A percentile compares a stretch with the other conserved stretches of the same genome.
phyloP scores from a whole-genome alignment of 306 rosid genomes.

The Acacia acuminata region DNA sequence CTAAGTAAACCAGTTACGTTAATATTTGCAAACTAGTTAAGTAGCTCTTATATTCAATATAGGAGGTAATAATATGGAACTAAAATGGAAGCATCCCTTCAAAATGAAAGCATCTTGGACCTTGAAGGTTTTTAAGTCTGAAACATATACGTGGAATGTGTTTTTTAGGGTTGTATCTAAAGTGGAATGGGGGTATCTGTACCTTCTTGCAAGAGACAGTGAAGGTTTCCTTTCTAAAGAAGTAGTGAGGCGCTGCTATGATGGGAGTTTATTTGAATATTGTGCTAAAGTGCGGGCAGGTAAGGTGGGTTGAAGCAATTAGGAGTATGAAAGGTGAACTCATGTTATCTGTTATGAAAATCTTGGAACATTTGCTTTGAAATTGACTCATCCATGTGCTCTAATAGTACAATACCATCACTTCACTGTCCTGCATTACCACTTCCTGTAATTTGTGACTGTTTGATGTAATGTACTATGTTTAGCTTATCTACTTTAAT shows the following conservation, averaged over 20 bases:
- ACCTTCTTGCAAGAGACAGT: constrained; percentile 73
- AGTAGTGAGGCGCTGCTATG: constrained; percentile 57
- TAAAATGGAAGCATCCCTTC: background rate
- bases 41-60: too few species aligned
- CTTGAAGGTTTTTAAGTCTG: background rate
- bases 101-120: background rate
- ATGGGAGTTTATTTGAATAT: constrained; percentile 2
- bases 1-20: too few species aligned
- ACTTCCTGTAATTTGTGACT: background rate
- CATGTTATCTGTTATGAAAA: background rate
- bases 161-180: constrained; percentile 55
- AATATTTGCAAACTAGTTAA: too few species aligned
- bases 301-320: background rate
- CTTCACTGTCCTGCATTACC: background rate
- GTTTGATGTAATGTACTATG: background rate
- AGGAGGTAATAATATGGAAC: background rate
- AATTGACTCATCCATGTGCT: background rate
- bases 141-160: background rate
- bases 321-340: background rate
- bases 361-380: constrained; percentile 2
- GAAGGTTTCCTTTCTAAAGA: constrained; percentile 77
- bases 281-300: constrained; percentile 1
- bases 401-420: background rate
- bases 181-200: constrained; percentile 69
- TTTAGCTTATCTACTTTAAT: background rate